Conservation (phyloP, 1,284 basidiomycete genomes). For the Boletus sp. region DNA sequence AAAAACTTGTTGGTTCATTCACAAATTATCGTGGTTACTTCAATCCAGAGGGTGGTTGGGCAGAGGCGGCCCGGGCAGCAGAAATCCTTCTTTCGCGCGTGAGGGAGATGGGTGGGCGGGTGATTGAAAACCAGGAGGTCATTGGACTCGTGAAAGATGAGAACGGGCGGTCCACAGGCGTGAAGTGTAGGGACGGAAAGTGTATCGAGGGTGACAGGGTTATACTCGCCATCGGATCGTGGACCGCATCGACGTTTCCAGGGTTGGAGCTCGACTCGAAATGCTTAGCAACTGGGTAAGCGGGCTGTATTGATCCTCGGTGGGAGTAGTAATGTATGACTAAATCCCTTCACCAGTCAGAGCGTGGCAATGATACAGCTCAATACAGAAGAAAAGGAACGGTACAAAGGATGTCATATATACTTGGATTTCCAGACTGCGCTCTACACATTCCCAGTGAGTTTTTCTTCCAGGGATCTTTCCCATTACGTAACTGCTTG, state of each 20-base stretch:
- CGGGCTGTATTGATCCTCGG: background rate
- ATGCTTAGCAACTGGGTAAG: conserved; percentile 70
- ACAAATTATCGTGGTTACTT: conserved; percentile 51
- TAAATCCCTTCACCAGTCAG: conserved; percentile 50
- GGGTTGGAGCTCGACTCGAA: conserved; percentile 46
- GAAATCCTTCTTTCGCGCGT: conserved; percentile 57
- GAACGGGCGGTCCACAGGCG: conserved; percentile 51
- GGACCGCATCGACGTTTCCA: conserved; percentile 79
- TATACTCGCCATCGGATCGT: conserved; percentile 72
- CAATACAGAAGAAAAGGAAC: conserved; percentile 58
- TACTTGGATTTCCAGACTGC: conserved; percentile 65
- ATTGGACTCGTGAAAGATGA: conserved; percentile 39
- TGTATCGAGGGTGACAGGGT: conserved; percentile 52
- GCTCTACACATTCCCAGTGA: conserved; percentile 76
- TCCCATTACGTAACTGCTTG: background rate
- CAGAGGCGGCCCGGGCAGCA: conserved; percentile 69
- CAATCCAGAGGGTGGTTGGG: conserved; percentile 85
- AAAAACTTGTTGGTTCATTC: conserved; percentile 29
- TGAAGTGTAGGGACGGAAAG: conserved; percentile 60
- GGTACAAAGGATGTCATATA: conserved; percentile 66
- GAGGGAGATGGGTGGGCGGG: conserved; percentile 51
- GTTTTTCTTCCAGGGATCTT: conserved; percentile 20
- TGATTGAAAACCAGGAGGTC: conserved; percentile 58
- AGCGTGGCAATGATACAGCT: conserved; percentile 74
- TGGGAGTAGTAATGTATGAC: background rate